Base-by-base conservation (phyloP, 2,329 filamentous ascomycete genomes). In the Zalaria sp. region DNA sequence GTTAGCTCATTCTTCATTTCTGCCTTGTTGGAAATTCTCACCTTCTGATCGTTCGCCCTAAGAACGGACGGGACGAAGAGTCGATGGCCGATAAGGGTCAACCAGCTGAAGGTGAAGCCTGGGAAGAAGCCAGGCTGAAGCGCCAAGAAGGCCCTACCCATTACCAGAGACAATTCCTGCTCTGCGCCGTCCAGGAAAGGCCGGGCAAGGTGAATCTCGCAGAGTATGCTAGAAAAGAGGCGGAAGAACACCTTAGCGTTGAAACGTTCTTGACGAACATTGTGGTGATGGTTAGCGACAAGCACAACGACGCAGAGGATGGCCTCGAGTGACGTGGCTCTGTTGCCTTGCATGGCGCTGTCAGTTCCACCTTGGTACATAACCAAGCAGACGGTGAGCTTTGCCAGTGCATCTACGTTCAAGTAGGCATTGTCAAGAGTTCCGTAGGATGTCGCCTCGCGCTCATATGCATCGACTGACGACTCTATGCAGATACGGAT, bases 181-280 rank as follows among this genome's bases (percentile, higher is more conserved):
- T 52, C 48, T 7, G 29, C 2, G 7, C n/a, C 29, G 25, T 44
- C 47, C 7, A 43, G 41, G 31, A 42, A 43, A 11, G 53, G 47
- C 37, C 57, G 47, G 6, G 49, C 46, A 3, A 57, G 37, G 8
- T 53, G 50, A 43, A 89, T 72, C 51, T 91, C 81, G 58, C 83
- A 84, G 4, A 98, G 71, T 38, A 95, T 71, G 53, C 82, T 74
- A 0, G 86, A 89, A 56, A 95, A 82, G 35, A 98, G 71, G 37
- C 89, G 79, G 73, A 88, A 91, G 68, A 95, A 96, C 27, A 93
- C 79, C 47, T 85, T 80, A 55, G 89, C 83, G 53, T 86, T 89
- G 66, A 93, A 88, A 34, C 72, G 73, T 41, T 94, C 87, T 3
- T 79, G 82, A 37, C 81, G 77, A 60, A 80, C 84, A 43, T 83